phyloP scores from a whole-genome alignment of 1,139 yeast genomes.

The Protomyces inouyei region DNA sequence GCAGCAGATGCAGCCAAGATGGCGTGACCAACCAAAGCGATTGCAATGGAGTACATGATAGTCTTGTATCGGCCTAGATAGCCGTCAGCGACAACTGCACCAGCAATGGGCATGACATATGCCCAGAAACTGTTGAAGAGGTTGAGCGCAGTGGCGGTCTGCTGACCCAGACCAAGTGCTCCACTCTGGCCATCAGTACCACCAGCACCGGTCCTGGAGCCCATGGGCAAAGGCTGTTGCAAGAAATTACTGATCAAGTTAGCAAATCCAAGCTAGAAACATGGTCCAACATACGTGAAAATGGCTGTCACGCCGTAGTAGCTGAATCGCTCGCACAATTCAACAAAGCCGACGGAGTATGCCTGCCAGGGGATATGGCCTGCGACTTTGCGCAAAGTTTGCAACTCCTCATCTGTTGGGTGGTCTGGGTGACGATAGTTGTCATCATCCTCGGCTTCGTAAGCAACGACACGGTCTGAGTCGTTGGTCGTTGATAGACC shows the following conservation, averaged over 20 bases:
- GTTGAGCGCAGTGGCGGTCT: conserved; percentile 71
- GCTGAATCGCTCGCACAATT: conserved; percentile 75
- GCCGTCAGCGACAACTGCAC: conserved; percentile 73
- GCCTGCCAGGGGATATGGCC: conserved; percentile 48
- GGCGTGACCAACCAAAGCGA: conserved; percentile 58
- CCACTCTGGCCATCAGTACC: conserved; percentile 41
- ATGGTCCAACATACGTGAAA: conserved; percentile 39
- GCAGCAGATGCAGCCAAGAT: conserved; percentile 67
- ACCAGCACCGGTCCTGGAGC: conserved; percentile 26
- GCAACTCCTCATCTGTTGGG: conserved; percentile 47
- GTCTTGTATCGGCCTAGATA: conserved; percentile 69
- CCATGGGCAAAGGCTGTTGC: conserved; percentile 43
- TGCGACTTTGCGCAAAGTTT: conserved; percentile 46
- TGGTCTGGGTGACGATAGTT: conserved; percentile 14
- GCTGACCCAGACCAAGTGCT: conserved; percentile 57
- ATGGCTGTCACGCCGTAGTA: conserved; percentile 72
- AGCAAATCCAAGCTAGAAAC: conserved; percentile 40
- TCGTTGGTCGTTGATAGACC: not conserved
- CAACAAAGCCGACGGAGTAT: conserved; percentile 73
- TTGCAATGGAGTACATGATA: conserved; percentile 55
- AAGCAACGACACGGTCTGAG: not conserved
- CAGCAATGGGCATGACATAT: conserved; percentile 71
- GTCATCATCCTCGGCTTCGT: conserved; percentile 1
- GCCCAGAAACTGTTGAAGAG: conserved; percentile 80
- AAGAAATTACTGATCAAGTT: conserved; percentile 53